Conservation (phyloP, 306 rosid genomes). For the Castanea sativa region DNA sequence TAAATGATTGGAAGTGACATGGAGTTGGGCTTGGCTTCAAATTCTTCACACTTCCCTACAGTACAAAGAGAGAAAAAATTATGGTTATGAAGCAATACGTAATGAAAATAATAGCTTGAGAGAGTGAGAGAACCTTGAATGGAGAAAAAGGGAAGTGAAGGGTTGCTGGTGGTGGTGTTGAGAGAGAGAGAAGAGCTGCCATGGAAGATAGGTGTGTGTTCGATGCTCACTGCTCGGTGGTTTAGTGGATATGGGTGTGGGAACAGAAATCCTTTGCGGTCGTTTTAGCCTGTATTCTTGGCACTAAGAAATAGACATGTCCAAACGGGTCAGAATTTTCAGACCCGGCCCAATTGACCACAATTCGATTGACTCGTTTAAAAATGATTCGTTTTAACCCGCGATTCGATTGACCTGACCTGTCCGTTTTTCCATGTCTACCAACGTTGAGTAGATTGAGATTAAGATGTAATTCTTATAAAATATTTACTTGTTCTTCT, state of each 20-base stretch:
- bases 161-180: constrained; percentile 17
- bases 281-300: too few species aligned
- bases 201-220: constrained; percentile 30
- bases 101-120: background rate
- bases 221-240: background rate
- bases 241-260: constrained; percentile 25
- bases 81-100: background rate
- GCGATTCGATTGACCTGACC: too few species aligned
- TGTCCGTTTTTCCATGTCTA: too few species aligned
- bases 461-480: too few species aligned
- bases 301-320: background rate
- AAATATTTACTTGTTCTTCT: too few species aligned
- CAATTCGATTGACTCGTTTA: too few species aligned
- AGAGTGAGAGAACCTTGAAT: constrained; percentile 56
- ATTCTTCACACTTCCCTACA: constrained; percentile 57
- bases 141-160: constrained; percentile 43
- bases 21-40: constrained; percentile 41
- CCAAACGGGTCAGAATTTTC: too few species aligned
- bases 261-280: background rate
- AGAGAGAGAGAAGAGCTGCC: constrained; percentile 49
- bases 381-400: too few species aligned
- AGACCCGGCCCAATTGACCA: too few species aligned
- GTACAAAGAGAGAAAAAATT: constrained; percentile 1
- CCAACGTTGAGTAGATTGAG: too few species aligned
- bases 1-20: constrained; percentile 27